A percentile compares a stretch with the other conserved stretches of the same genome.
Conservation (phyloP, 441 rosid genomes). For the Aleurites moluccanus region DNA sequence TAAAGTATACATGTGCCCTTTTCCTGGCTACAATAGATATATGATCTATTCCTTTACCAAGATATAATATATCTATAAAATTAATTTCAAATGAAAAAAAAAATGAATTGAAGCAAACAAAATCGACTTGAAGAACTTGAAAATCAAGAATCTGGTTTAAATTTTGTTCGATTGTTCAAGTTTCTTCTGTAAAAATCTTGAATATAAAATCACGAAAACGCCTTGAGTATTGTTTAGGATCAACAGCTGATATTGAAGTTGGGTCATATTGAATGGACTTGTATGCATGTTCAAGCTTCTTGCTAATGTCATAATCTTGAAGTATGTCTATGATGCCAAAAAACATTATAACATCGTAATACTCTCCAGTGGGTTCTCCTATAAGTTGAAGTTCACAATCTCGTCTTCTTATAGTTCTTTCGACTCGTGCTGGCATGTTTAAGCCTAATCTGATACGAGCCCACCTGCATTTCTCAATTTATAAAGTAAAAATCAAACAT, state of each 20-base stretch:
- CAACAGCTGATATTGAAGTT: slow-evolving; percentile 95
- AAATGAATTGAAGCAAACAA: not conserved
- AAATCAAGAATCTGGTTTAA: not conserved
- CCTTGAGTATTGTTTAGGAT: slow-evolving; percentile 87
- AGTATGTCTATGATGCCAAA: slow-evolving; percentile 92
- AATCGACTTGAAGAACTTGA: not conserved
- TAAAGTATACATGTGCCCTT: not conserved
- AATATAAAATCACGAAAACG: slow-evolving; percentile 90
- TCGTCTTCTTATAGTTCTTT: slow-evolving; percentile 64
- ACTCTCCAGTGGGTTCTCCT: slow-evolving; percentile 86
- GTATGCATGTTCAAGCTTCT: slow-evolving; percentile 94
- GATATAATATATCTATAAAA: not conserved
- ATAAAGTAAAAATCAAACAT: not conserved
- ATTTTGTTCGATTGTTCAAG: slow-evolving; percentile 18
- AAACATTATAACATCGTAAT: slow-evolving; percentile 66
- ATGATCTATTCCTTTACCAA: not conserved
- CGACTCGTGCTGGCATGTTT: slow-evolving; percentile 78
- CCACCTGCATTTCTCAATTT: slow-evolving; percentile 49
- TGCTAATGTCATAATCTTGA: slow-evolving; percentile 95
- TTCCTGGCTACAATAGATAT: not conserved
- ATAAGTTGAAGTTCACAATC: slow-evolving; percentile 63
- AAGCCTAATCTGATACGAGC: slow-evolving; percentile 64
- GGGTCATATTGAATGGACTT: slow-evolving; percentile 95
- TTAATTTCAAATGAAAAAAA: not conserved
- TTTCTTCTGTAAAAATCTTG: slow-evolving; percentile 74